Conservation (phyloP, 106 monocot species). For the Dioscorea alata region DNA sequence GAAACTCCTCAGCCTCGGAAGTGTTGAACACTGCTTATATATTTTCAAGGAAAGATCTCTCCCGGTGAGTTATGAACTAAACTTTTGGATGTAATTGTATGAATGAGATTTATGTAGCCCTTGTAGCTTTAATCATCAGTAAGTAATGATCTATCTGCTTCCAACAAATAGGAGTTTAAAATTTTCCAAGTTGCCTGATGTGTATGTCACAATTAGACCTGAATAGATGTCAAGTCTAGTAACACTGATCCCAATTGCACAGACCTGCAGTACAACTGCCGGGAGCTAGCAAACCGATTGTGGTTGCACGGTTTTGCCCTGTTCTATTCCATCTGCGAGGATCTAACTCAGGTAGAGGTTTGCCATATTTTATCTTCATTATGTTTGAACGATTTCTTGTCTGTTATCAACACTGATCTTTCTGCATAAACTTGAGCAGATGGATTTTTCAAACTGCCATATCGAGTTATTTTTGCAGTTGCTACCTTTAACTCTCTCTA, state of each 20-base stretch:
- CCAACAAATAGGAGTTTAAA: too few relatives aligned
- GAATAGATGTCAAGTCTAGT: background rate
- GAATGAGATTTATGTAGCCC: background rate
- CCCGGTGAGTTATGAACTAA: conserved; percentile 37
- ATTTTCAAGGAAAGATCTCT: conserved; percentile 77
- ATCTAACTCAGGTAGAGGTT: conserved; percentile 51
- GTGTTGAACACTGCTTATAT: conserved; percentile 78
- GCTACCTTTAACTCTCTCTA: conserved; percentile 88
- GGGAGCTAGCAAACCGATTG: conserved; percentile 78
- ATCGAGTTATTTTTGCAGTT: conserved; percentile 86
- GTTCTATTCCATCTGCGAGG: conserved; percentile 57
- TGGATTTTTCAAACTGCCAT: conserved; percentile 76
- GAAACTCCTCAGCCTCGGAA: conserved; percentile 47
- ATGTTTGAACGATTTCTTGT: background rate
- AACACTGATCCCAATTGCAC: background rate
- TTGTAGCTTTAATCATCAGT: background rate
- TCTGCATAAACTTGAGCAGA: conserved; percentile 22
- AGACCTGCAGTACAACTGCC: conserved; percentile 82
- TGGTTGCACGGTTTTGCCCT: conserved; percentile 85
- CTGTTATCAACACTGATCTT: conserved; percentile 5
- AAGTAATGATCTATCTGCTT: background rate
- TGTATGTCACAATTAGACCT: background rate
- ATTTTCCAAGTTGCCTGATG: background rate
- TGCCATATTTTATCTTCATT: background rate
- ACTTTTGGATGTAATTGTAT: background rate